Evolutionary conservation across 2,329 filamentous ascomycete species (phyloP).

Genomic region (Penicillium sp.): DNA sequence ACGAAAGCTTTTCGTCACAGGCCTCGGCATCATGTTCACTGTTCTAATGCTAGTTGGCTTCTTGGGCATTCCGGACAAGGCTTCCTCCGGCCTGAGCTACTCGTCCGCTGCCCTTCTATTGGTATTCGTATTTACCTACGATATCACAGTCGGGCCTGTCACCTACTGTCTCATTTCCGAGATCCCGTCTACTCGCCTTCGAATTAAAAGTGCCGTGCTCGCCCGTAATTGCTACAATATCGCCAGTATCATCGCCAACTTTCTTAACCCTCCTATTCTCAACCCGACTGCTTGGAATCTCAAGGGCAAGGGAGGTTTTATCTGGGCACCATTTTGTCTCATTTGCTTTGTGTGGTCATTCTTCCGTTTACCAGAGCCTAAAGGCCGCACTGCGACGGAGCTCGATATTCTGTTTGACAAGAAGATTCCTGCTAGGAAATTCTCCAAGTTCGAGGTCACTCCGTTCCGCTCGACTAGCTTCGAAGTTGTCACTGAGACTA

Average conservation of each 20-base stretch:
- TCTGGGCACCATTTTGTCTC: not conserved
- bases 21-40: not conserved
- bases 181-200: not conserved
- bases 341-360: not conserved
- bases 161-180: not conserved
- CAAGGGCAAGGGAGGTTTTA: not conserved
- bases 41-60: not conserved
- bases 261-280: not conserved
- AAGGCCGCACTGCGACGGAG: not conserved
- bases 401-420: not conserved
- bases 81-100: not conserved
- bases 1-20: not conserved
- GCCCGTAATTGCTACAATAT: not conserved
- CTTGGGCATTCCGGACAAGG: not conserved
- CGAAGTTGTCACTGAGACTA: not conserved
- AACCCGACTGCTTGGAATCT: not conserved
- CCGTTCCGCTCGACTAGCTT: not conserved
- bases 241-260: not conserved
- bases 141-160: not conserved
- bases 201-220: not conserved
- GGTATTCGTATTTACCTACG: not conserved
- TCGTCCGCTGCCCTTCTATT: not conserved
- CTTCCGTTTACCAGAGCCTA: not conserved
- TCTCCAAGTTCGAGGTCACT: not conserved
- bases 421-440: not conserved